Evolutionary conservation across 805 yeast genomes (phyloP).

Genomic region (Candida khao-thaluensis): DNA sequence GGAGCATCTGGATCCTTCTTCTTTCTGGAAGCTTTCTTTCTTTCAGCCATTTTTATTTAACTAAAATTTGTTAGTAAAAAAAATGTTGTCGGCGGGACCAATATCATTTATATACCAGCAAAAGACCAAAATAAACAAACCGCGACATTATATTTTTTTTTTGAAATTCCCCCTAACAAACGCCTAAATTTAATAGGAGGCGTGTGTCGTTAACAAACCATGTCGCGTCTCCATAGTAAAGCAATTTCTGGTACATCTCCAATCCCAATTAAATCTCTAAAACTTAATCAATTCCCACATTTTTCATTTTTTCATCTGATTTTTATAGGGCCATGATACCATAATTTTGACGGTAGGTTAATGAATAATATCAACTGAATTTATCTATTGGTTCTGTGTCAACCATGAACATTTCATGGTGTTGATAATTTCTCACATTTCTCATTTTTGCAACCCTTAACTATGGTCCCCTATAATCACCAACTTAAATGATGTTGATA

Average conservation of each 20-base stretch:
- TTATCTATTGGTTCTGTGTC: too few relatives aligned
- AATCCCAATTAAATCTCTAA: constrained; percentile 7
- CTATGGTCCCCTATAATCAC: constrained; percentile 5
- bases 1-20: constrained; percentile 95
- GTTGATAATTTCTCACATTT: constrained; percentile 5
- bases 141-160: constrained; percentile 7
- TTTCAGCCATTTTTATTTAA: constrained; percentile 25
- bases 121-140: constrained; percentile 5
- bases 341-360: too few relatives aligned
- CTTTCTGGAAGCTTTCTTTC: constrained; percentile 45
- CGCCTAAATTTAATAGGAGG: neutral
- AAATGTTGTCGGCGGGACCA: neutral
- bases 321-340: neutral
- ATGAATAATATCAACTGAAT: too few relatives aligned
- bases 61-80: constrained; percentile 3
- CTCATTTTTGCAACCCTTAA: constrained; percentile 8
- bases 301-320: constrained; percentile 5
- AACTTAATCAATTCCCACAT: constrained; percentile 11
- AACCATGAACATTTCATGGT: too few relatives aligned
- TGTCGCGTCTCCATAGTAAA: constrained; percentile 5
- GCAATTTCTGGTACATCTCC: constrained; percentile 1
- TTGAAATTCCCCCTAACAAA: constrained; percentile 2
- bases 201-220: neutral
- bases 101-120: constrained; percentile 1
- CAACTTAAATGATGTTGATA: neutral